phyloP scores from a whole-genome alignment of 495 filamentous ascomycete species.

The Aspergillus carlsbadensis region DNA sequence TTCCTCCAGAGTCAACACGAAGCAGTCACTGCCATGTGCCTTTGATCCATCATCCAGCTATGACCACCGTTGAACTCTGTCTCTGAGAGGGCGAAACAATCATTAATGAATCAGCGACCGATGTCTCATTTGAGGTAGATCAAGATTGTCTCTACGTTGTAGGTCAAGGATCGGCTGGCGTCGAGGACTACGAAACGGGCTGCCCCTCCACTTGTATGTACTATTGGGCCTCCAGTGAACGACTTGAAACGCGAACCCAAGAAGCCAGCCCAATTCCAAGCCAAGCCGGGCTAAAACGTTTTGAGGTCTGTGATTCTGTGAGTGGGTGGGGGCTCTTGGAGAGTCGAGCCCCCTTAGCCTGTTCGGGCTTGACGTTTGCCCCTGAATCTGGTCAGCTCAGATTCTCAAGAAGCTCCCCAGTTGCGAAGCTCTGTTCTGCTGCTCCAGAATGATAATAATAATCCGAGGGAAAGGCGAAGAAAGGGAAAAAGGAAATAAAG shows the following conservation, averaged over 20 bases:
- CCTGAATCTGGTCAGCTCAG: constrained; percentile 20
- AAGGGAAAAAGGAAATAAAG: background rate
- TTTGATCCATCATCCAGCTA: too few species aligned
- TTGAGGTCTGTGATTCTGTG: constrained; percentile 8
- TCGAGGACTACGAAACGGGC: background rate
- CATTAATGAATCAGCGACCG: background rate
- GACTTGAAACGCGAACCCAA: background rate
- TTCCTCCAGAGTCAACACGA: background rate
- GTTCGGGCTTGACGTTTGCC: constrained; percentile 13
- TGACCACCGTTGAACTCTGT: too few species aligned
- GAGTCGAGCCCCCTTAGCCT: constrained; percentile 12
- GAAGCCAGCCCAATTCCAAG: background rate
- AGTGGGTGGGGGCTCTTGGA: constrained; percentile 18
- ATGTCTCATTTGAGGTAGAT: background rate
- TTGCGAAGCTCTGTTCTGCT: background rate
- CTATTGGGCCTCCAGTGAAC: too few species aligned
- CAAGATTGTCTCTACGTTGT: background rate
- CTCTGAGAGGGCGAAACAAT: background rate
- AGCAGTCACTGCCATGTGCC: background rate
- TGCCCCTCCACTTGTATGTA: too few species aligned
- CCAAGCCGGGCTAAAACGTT: constrained; percentile 13
- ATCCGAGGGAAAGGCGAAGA: background rate
- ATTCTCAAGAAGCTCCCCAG: constrained; percentile 8
- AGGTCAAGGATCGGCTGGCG: background rate
- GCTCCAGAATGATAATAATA: background rate